Evolutionary conservation across 1,284 basidiomycete genomes (phyloP).

Genomic region (Ceratobasidium sp.): DNA sequence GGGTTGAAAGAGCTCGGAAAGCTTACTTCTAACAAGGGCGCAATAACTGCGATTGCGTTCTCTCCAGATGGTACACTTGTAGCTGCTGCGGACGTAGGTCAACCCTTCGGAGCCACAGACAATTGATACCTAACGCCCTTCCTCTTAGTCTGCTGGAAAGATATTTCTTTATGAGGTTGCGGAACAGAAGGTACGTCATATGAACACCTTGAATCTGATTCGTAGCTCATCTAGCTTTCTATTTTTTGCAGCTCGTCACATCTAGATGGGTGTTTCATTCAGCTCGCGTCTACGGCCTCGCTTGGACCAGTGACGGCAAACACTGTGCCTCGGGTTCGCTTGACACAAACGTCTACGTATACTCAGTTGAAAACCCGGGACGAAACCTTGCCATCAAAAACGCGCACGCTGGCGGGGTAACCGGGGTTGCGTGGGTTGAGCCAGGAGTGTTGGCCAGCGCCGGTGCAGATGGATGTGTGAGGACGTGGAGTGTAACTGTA

Average conservation of each 20-base stretch:
- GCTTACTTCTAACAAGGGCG: constrained; percentile 79
- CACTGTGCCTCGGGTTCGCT: constrained; percentile 90
- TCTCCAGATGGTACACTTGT: constrained; percentile 82
- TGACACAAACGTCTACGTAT: constrained; percentile 93
- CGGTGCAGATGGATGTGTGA: constrained; percentile 88
- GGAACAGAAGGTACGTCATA: constrained; percentile 68
- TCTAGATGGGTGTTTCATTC: constrained; percentile 92
- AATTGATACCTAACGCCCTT: neutral
- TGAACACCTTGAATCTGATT: neutral
- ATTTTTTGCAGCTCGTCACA: constrained; percentile 67
- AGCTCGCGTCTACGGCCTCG: constrained; percentile 83
- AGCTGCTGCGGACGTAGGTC: constrained; percentile 83
- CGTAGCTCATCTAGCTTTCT: constrained; percentile 1
- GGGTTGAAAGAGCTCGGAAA: constrained; percentile 67
- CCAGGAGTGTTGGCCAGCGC: constrained; percentile 74
- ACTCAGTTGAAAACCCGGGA: constrained; percentile 82
- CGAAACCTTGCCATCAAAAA: constrained; percentile 89
- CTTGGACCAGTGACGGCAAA: constrained; percentile 81
- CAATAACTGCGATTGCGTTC: constrained; percentile 84
- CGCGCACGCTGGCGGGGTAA: constrained; percentile 85
- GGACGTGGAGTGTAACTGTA: constrained; percentile 80
- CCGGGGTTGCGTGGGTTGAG: constrained; percentile 84
- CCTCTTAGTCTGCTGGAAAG: constrained; percentile 76
- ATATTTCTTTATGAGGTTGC: constrained; percentile 83
- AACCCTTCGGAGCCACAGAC: neutral